Evolutionary conservation across 768 basidiomycete genomes (phyloP).

Genomic region (Atractiella rhizophila): DNA sequence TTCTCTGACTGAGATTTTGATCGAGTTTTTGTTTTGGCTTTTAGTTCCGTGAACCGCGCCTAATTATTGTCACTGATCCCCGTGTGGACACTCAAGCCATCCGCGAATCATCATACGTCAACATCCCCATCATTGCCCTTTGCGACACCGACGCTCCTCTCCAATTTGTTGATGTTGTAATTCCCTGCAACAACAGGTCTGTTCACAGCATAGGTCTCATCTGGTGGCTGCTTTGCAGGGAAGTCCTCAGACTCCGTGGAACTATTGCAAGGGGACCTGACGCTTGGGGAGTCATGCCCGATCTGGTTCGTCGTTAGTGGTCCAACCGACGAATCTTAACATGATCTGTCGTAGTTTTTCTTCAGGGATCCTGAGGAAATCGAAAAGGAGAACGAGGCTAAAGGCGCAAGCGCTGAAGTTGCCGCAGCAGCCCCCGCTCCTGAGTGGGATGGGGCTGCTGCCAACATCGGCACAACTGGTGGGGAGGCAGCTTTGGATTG

Average conservation of each 20-base stretch:
- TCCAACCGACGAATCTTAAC: no score
- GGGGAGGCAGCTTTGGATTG: no score
- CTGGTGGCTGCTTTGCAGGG: conserved; percentile 92
- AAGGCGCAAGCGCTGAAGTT: no score
- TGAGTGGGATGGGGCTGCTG: no score
- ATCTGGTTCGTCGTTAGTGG: conserved; percentile 32
- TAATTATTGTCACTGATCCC: conserved; percentile 95
- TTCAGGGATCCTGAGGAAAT: no score
- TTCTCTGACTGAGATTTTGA: neutral
- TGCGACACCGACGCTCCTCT: conserved; percentile 96
- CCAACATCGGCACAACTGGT: no score
- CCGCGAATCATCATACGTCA: conserved; percentile 97
- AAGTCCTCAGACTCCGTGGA: conserved; percentile 84
- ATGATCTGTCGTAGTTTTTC: no score
- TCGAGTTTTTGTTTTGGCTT: conserved; percentile 51
- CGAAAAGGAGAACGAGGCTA: no score
- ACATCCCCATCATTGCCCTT: conserved; percentile 98
- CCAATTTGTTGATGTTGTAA: conserved; percentile 90
- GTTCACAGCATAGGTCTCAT: conserved; percentile 88
- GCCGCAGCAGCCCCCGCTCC: no score
- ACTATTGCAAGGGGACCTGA: conserved; percentile 72
- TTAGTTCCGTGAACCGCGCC: conserved; percentile 98
- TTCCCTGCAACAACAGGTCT: conserved; percentile 99
- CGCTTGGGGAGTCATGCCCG: conserved; percentile 95
- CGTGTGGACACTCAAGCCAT: conserved; percentile 99